These are phyloP conservation scores for Xylaria palmicola DNA, from an alignment of 495 filamentous ascomycete species.

Conservation along the genomic window DNA sequence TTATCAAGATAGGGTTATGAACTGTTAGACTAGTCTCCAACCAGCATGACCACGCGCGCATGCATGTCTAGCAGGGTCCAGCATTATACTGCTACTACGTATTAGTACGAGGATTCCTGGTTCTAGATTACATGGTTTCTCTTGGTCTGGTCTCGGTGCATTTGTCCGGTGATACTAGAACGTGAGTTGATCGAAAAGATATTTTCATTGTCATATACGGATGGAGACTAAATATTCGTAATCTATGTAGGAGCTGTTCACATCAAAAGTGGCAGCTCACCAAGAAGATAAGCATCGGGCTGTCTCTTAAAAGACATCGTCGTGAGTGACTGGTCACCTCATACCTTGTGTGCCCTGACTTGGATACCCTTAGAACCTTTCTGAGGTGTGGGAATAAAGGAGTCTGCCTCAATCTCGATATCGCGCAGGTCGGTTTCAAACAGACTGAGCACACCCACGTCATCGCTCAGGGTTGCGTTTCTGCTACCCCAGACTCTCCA, in stretches of 20 bases:
- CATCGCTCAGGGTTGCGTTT: not conserved
- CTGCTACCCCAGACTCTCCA: conserved; percentile 4
- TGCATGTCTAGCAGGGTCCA: not conserved
- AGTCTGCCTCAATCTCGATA: conserved; percentile 6
- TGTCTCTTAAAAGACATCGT: too few species aligned
- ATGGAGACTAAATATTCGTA: too few species aligned
- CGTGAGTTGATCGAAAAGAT: too few species aligned
- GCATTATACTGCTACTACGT: not conserved
- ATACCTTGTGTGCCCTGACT: conserved; percentile 3
- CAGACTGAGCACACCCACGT: conserved; percentile 7
- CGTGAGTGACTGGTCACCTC: too few species aligned
- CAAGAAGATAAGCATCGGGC: not conserved
- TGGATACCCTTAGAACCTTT: conserved; percentile 4
- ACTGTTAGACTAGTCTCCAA: not conserved
- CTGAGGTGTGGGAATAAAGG: not conserved
- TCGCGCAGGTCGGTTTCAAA: conserved; percentile 3
- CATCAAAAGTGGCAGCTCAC: too few species aligned
- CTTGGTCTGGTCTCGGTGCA: too few species aligned
- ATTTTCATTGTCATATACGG: too few species aligned
- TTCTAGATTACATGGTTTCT: too few species aligned
- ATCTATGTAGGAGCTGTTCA: too few species aligned
- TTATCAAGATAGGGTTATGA: not conserved
- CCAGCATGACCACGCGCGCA: not conserved
- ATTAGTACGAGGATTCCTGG: too few species aligned
- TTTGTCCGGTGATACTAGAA: too few species aligned